A percentile compares a stretch with the other conserved stretches of the same genome.
phyloP scores from a whole-genome alignment of 495 filamentous ascomycete genomes.

The Cercophora newfieldiana region DNA sequence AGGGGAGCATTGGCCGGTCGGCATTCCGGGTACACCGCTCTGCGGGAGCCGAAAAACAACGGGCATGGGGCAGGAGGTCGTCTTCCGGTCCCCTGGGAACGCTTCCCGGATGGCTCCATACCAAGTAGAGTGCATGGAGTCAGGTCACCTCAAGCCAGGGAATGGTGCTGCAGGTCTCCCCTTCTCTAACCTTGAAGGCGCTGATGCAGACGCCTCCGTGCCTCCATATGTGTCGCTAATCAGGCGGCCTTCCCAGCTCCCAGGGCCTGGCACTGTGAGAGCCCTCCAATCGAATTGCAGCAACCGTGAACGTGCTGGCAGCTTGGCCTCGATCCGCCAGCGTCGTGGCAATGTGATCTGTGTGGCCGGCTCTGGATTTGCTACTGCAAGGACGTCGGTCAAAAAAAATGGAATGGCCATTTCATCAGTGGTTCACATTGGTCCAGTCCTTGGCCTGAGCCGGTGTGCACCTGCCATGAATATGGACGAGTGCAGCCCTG shows the following conservation, averaged over 20 bases:
- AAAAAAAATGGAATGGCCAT: neutral
- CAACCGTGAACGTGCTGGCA: neutral
- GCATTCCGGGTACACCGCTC: neutral
- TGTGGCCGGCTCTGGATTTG: conserved; percentile 18
- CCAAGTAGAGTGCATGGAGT: neutral
- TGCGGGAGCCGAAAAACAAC: no score
- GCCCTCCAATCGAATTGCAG: neutral
- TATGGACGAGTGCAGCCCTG: neutral
- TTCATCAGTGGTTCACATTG: neutral
- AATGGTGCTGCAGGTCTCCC: neutral
- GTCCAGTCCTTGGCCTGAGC: neutral
- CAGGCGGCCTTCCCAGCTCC: no score
- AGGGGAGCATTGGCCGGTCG: neutral
- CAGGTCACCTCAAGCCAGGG: no score
- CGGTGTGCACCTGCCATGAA: neutral
- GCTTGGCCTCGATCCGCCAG: conserved; percentile 7
- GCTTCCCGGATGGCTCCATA: neutral
- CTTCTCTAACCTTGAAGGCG: neutral
- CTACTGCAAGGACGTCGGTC: conserved; percentile 13
- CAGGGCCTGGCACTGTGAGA: neutral
- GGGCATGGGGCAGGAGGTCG: neutral
- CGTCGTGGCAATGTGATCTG: conserved; percentile 20
- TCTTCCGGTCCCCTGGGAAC: neutral
- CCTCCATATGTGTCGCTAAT: no score
- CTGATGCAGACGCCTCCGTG: neutral